Evolutionary conservation across 805 yeast species (phyloP), one percentile per base, ranked within the genome.

Genomic region (Wickerhamia fluorescens): DNA sequence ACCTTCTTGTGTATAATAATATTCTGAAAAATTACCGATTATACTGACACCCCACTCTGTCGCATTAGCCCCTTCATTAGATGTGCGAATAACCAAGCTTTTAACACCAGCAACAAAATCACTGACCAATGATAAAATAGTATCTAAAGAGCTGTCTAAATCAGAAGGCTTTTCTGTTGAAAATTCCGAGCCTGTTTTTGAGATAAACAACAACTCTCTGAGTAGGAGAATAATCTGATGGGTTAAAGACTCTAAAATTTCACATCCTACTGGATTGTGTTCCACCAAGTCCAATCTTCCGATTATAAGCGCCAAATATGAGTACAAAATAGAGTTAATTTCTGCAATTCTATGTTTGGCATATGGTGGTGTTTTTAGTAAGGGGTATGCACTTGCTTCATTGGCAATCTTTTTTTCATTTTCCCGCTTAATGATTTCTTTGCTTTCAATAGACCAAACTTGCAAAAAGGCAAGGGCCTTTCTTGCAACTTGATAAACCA

Each of bases 241-340:
- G 3, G 77, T 71, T 10, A 83, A 57, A 11, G 68, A 63, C 42
- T 82, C 88, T 30, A 83, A 50, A 5, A 75, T 51, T 38, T 78
- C 79, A 45, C 86, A 76, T 2, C 89, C 89, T 11, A 62, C 61
- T 4, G 75, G 67, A 46, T 81, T 82, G 41, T 77, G 80, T 45
- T 83, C 92, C 20, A 82, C 73, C 51, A 83, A 62, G 49, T 83
- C 92, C 38, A 83, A 54, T 42, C 94, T 58, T n/a, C 94, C 94
- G 10, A 80, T 63, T 7, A 82, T 70, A 39, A 83, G 44, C 2
- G 80, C 78, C 38, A 81, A 59, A 43, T 82, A 82, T 1, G 73
- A 62, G 42, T 71, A 70, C 10, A 80, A 45, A 4, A 77, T 58
- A 16, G 72, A 69, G 41, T 78, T 70, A 23, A 81, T 69, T 49